These are phyloP conservation scores for Crassisporium funariophilum DNA, from an alignment of 768 basidiomycete species.

Conservation along the genomic window DNA sequence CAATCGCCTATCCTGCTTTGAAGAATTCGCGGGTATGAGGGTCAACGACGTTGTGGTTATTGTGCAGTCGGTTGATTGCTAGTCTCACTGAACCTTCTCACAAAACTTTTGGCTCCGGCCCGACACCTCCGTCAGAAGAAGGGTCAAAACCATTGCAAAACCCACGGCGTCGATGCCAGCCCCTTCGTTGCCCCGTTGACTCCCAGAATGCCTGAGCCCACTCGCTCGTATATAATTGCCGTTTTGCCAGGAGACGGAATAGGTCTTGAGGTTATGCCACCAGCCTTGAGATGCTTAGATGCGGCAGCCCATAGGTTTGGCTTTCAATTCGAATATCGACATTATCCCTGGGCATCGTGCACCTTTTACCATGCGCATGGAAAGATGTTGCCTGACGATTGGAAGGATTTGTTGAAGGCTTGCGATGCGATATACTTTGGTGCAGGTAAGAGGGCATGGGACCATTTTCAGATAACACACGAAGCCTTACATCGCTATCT, in stretches of 20 bases:
- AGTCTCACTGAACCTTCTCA: too few relatives aligned
- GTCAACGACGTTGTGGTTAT: too few relatives aligned
- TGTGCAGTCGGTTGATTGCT: too few relatives aligned
- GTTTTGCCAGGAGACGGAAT: conserved; percentile 57
- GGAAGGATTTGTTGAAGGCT: conserved; percentile 38
- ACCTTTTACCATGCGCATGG: conserved; percentile 49
- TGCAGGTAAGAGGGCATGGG: conserved; percentile 33
- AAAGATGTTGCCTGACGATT: conserved; percentile 47
- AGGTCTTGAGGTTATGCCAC: conserved; percentile 53
- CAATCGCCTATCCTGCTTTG: too few relatives aligned
- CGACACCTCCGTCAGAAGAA: too few relatives aligned
- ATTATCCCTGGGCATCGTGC: conserved; percentile 51
- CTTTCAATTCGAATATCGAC: conserved; percentile 45
- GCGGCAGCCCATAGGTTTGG: conserved; percentile 44
- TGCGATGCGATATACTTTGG: conserved; percentile 54
- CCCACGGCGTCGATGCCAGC: background rate
- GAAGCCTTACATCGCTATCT: too few relatives aligned
- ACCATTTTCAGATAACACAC: too few relatives aligned
- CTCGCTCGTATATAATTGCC: conserved; percentile 42
- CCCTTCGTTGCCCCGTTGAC: conserved; percentile 1
- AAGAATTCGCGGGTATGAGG: too few relatives aligned
- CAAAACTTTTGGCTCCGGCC: too few relatives aligned
- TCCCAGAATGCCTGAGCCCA: conserved; percentile 16
- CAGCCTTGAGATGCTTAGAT: conserved; percentile 47
- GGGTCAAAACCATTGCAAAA: background rate